phyloP scores from a whole-genome alignment of 2,329 filamentous ascomycete species.

The Sclerotinia glacialis region DNA sequence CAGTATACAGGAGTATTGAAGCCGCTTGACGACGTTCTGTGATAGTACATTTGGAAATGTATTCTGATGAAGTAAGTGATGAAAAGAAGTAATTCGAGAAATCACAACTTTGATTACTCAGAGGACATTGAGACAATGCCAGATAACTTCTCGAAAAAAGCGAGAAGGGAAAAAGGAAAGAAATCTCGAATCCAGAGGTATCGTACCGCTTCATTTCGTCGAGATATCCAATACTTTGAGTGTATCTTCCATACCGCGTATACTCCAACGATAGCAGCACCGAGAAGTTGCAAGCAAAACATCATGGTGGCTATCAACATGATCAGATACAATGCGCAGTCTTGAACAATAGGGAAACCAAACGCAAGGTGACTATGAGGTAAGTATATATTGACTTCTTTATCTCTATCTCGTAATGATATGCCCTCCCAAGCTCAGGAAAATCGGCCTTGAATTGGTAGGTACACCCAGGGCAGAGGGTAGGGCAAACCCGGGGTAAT shows the following conservation, averaged over 20 bases:
- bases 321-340: not conserved
- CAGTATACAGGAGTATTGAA: not conserved
- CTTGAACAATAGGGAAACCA: not conserved
- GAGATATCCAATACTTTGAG: not conserved
- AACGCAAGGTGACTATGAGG: not conserved
- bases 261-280: not conserved
- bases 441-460: constrained; percentile 8
- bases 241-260: constrained; percentile 9
- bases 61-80: not conserved
- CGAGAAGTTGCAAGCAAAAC: constrained; percentile 6
- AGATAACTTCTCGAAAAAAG: no score
- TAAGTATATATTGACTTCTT: not conserved
- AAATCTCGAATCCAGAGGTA: not conserved
- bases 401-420: not conserved
- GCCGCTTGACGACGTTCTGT: not conserved
- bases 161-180: not conserved
- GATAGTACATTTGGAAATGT: not conserved
- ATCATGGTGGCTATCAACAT: not conserved
- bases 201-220: not conserved
- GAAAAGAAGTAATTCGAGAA: not conserved
- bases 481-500: no score
- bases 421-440: constrained; percentile 8
- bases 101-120: not conserved
- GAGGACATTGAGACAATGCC: no score
- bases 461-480: not conserved